phyloP scores from a whole-genome alignment of 805 yeast species.

The Wickerhamiella siamensis region DNA sequence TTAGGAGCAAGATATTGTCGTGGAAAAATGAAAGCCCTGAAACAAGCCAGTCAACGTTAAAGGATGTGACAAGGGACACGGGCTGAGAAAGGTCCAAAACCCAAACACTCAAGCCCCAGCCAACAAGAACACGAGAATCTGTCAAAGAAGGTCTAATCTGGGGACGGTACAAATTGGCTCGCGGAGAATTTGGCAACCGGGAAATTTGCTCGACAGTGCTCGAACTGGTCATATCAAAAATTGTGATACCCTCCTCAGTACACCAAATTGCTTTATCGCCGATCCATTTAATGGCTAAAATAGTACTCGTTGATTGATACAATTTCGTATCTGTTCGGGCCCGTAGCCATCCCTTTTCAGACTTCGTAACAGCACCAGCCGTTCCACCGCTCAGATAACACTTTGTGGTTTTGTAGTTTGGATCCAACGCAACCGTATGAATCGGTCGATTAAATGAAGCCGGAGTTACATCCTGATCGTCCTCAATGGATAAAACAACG shows the following conservation, averaged over 20 bases:
- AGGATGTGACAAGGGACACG: conserved; percentile 2
- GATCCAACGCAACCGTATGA: conserved; percentile 71
- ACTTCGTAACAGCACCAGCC: conserved; percentile 63
- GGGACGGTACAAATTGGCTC: conserved; percentile 80
- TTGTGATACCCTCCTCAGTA: conserved; percentile 63
- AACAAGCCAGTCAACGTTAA: conserved; percentile 29
- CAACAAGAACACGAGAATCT: conserved; percentile 53
- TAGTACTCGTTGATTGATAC: conserved; percentile 31
- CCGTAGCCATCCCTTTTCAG: conserved; percentile 79
- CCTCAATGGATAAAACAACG: conserved; percentile 56
- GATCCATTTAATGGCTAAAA: conserved; percentile 49
- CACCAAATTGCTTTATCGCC: conserved; percentile 60
- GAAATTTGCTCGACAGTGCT: conserved; percentile 37
- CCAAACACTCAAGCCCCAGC: conserved; percentile 79
- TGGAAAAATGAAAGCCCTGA: conserved; percentile 72
- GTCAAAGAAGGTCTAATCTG: conserved; percentile 39
- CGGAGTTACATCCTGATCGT: conserved; percentile 50
- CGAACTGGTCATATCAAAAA: conserved; percentile 44
- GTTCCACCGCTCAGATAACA: conserved; percentile 80
- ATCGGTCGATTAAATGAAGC: conserved; percentile 79
- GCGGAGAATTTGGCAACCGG: conserved; percentile 39
- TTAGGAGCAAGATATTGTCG: conserved; percentile 48
- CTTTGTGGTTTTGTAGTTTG: conserved; percentile 44
- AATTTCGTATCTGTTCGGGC: conserved; percentile 54
- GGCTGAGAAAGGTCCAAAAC: conserved; percentile 26